These are phyloP conservation scores for Fusarium sp. DNA, from an alignment of 2,329 filamentous ascomycete species.

Conservation along the genomic window DNA sequence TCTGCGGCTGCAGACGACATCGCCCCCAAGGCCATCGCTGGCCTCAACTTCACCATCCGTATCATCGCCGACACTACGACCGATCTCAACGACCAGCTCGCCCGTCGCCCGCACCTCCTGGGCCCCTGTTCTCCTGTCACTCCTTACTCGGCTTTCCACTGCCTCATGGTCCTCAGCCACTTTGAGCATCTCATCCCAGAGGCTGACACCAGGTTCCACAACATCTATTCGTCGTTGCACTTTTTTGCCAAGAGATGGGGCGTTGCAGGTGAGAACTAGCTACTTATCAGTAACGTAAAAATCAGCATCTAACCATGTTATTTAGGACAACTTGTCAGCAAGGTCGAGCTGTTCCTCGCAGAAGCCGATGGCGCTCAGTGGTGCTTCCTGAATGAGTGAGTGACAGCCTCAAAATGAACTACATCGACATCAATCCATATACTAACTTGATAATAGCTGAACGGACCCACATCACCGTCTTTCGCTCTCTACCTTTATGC, in stretches of 20 bases:
- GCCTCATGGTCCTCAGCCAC: constrained; percentile 48
- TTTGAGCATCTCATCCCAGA: constrained; percentile 50
- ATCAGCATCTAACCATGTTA: constrained; percentile 19
- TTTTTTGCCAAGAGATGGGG: constrained; percentile 52
- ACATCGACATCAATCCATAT: not conserved
- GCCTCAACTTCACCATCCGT: constrained; percentile 52
- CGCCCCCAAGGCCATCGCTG: constrained; percentile 50
- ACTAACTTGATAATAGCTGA: not conserved
- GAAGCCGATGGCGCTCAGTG: constrained; percentile 40
- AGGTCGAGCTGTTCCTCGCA: constrained; percentile 45
- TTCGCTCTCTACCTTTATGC: not conserved
- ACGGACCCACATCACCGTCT: not conserved
- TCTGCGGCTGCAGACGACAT: constrained; percentile 43
- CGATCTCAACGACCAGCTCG: constrained; percentile 50
- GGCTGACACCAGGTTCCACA: constrained; percentile 48
- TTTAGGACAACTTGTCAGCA: constrained; percentile 45
- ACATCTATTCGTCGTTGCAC: constrained; percentile 50
- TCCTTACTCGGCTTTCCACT: constrained; percentile 51
- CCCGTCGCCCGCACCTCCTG: constrained; percentile 47
- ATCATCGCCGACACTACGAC: constrained; percentile 52
- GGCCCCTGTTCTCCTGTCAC: constrained; percentile 50
- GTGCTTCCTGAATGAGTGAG: constrained; percentile 41
- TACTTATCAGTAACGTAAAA: not conserved
- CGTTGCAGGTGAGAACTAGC: constrained; percentile 46
- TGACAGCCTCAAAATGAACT: not conserved